Base-by-base conservation (phyloP, 306 rosid species). In the Astragalus membranaceus region DNA sequence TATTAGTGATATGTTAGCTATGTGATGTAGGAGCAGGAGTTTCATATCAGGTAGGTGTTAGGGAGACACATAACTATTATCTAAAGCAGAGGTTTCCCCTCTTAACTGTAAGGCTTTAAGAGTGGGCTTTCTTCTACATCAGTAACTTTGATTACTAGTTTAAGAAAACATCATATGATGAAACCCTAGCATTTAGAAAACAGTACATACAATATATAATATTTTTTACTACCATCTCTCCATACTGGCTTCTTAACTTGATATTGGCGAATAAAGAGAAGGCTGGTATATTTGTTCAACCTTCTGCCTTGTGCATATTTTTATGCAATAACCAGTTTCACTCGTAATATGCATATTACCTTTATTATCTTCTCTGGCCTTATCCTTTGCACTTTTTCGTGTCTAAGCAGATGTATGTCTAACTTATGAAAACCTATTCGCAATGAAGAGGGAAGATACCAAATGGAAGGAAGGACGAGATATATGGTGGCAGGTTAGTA, bases 401-500 rank as follows among this genome's bases (percentile, higher is more conserved):
- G 67, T 78, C 67, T 44, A 39, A 49, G 70, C 83, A 91, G 99
- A 76, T 79, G 78, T 77, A 5, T 88, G 97, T 84, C 80, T 94
- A 64, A 84, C 86, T 57, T 94, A 84, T 64, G 99, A 82, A 60
- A 94, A 94, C 62, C 68, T 69, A 69, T 76, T 20, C 33, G 96
- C 97, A 12, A 47, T 84, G 82, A 91, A 69, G 76, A 91, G 91
- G 77, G 88, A 53, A 62, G 80, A 75, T 77, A 91, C 99, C 50
- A 83, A 86, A 75, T 94, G 97, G 95, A 74, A 80, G 69, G 79
- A 86, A 70, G 91, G 91, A 80, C 81, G 96, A 68, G 99, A 91
- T 82, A 78, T 86, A 77, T 94, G 99, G 95, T 94, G 99, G 99
- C 99, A 94, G 99, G 99, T 94, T 78, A 74, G 91, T 72, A 41